Conservation (phyloP, 106 monocot genomes). For the Gastrodia elata region DNA sequence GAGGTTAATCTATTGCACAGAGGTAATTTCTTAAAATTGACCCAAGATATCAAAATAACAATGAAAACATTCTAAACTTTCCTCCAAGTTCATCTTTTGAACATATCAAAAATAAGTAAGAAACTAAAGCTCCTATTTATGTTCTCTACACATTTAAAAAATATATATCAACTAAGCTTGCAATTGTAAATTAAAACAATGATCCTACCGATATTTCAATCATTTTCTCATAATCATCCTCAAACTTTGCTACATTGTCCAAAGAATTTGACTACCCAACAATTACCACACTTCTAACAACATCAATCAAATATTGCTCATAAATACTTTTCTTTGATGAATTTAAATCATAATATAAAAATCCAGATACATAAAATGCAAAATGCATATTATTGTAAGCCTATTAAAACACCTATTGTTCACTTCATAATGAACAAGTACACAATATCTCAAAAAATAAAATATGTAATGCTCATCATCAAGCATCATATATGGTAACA, state of each 20-base stretch:
- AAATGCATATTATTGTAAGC: background rate
- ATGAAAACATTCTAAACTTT: background rate
- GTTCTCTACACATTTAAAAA: background rate
- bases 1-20: no score
- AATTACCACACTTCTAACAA: background rate
- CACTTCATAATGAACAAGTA: background rate
- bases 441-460: background rate
- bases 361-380: background rate
- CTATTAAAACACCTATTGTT: background rate
- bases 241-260: background rate
- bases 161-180: background rate
- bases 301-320: no score
- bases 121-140: background rate
- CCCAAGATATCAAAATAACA: no score
- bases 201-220: background rate
- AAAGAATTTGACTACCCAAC: background rate
- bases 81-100: background rate
- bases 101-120: no score
- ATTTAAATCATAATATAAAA: no score
- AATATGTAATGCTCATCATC: background rate
- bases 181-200: background rate
- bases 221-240: background rate
- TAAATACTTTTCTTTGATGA: no score
- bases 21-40: no score
- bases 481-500: background rate